A percentile compares a stretch with the other conserved stretches of the same genome.
These are phyloP conservation scores for Myxozyma udenii DNA, from an alignment of 805 yeast genomes.

Conservation along the genomic window DNA sequence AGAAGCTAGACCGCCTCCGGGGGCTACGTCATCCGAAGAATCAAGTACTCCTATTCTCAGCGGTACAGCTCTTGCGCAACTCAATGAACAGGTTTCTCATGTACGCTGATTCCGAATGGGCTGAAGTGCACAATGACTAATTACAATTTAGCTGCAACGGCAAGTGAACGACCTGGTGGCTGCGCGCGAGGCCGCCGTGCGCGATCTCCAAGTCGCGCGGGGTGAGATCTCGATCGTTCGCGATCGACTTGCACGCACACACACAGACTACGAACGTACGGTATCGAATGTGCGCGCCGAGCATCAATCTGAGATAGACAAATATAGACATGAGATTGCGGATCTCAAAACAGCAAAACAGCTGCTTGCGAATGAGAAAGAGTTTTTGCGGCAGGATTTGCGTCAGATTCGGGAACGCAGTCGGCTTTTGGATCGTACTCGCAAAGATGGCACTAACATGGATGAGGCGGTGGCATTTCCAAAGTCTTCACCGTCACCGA, in stretches of 20 bases:
- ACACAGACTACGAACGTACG: conserved; percentile 33
- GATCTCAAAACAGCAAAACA: conserved; percentile 45
- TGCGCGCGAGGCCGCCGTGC: conserved; percentile 34
- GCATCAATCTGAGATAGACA: conserved; percentile 31
- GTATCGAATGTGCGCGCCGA: conserved; percentile 32
- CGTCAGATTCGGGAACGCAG: conserved; percentile 35
- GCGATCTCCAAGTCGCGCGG: conserved; percentile 50
- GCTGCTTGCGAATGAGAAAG: conserved; percentile 53
- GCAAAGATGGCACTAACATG: neutral
- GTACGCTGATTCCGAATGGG: too few relatives aligned
- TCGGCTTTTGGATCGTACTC: neutral
- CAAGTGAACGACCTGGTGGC: conserved; percentile 16
- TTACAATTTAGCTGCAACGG: conserved; percentile 7
- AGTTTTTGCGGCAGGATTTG: conserved; percentile 52
- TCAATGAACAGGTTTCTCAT: too few relatives aligned
- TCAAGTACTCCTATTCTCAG: too few relatives aligned
- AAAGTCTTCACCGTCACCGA: conserved; percentile 7
- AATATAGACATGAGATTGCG: conserved; percentile 41
- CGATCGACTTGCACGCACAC: conserved; percentile 51
- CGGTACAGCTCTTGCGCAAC: too few relatives aligned
- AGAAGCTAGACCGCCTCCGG: too few relatives aligned
- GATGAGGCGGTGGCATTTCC: neutral
- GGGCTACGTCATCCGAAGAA: too few relatives aligned
- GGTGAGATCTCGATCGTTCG: conserved; percentile 83
- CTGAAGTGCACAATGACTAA: too few relatives aligned